phyloP scores from a whole-genome alignment of 192 early-diverging fungal species.

The Coemansia sp. region DNA sequence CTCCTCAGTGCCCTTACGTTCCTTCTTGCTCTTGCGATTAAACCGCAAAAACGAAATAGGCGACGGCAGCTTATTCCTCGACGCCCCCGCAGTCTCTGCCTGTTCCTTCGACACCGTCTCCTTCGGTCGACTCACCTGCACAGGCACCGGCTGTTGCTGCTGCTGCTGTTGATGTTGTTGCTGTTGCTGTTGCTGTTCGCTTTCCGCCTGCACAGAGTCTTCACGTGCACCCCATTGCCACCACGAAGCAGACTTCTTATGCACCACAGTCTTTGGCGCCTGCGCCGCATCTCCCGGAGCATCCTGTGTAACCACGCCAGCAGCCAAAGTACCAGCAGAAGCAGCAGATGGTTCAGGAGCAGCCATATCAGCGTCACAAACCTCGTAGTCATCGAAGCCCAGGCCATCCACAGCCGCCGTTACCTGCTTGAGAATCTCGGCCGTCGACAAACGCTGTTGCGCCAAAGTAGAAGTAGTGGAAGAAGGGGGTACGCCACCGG shows the following conservation, averaged over 20 bases:
- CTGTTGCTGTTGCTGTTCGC: no score
- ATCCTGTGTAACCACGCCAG: neutral
- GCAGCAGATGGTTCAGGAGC: no score
- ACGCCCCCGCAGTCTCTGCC: conserved; percentile 7
- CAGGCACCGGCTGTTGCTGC: conserved; percentile 5
- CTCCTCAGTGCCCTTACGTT: conserved; percentile 12
- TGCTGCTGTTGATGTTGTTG: neutral
- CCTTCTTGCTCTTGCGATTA: conserved; percentile 48
- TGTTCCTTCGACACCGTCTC: no score
- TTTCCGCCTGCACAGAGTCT: conserved; percentile 3
- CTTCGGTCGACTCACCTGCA: no score
- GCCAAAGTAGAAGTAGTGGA: neutral
- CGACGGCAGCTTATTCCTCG: conserved; percentile 44
- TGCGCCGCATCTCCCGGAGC: neutral
- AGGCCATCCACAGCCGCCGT: conserved; percentile 44
- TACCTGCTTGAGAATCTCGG: conserved; percentile 48
- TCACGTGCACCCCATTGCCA: conserved; percentile 48
- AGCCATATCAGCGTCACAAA: conserved; percentile 7
- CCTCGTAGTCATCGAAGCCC: conserved; percentile 43
- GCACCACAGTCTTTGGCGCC: conserved; percentile 26
- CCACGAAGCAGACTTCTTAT: conserved; percentile 50
- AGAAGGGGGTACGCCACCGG: conserved; percentile 3
- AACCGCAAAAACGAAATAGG: conserved; percentile 44
- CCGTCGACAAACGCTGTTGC: conserved; percentile 37
- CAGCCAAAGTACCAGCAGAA: no score